These are phyloP conservation scores for Coemansia asiatica DNA, from an alignment of 192 early-diverging fungal species.

Conservation along the genomic window DNA sequence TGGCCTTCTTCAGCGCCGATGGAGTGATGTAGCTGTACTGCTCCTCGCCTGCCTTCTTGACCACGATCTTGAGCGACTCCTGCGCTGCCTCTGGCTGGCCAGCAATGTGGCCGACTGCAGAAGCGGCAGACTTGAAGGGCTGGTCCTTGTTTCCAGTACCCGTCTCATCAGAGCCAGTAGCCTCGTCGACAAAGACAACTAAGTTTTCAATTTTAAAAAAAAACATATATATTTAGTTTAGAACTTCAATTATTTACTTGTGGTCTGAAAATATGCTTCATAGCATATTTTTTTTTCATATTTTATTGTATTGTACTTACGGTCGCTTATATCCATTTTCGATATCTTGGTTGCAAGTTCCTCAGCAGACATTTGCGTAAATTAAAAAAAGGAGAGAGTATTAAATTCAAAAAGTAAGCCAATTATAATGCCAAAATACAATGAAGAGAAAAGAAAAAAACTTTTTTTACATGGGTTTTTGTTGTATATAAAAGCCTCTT, in stretches of 20 bases:
- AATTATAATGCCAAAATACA: neutral
- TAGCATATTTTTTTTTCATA: neutral
- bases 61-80: conserved; percentile 58
- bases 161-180: conserved; percentile 74
- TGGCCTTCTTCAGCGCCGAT: conserved; percentile 90
- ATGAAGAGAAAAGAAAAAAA: neutral
- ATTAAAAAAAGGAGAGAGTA: conserved; percentile 2
- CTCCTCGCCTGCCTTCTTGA: conserved; percentile 72
- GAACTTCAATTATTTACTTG: neutral
- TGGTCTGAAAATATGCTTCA: neutral
- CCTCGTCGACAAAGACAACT: conserved; percentile 72
- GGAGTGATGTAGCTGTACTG: conserved; percentile 78
- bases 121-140: conserved; percentile 77
- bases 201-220: neutral
- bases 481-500: no score
- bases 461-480: neutral
- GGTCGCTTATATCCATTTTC: conserved; percentile 31
- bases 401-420: neutral
- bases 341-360: conserved; percentile 28
- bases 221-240: neutral
- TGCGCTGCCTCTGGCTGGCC: conserved; percentile 46
- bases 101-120: conserved; percentile 66
- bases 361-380: conserved; percentile 28
- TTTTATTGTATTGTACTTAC: no score
- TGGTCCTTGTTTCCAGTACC: conserved; percentile 71